phyloP scores from a whole-genome alignment of 2,329 filamentous ascomycete genomes.

The Pleoardoris graminearum region DNA sequence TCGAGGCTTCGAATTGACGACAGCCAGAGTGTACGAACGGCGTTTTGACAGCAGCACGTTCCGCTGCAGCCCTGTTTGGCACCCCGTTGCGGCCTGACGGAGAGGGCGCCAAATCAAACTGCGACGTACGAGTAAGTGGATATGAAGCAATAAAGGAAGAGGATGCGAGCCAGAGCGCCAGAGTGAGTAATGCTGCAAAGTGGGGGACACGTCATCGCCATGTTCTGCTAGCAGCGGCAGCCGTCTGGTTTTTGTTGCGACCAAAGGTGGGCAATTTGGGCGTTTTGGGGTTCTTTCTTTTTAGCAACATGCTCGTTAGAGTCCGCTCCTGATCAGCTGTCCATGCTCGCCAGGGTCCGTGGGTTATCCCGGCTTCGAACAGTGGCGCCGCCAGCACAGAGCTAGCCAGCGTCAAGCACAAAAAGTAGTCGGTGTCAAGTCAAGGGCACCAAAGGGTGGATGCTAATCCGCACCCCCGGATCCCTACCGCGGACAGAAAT shows the following conservation, averaged over 20 bases:
- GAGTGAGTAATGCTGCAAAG: constrained; percentile 29
- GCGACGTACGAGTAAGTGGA: constrained; percentile 25
- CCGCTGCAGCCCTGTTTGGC: constrained; percentile 35
- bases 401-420: constrained; percentile 37
- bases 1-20: constrained; percentile 28
- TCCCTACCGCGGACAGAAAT: constrained; percentile 40
- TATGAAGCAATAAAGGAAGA: constrained; percentile 31
- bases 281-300: constrained; percentile 32
- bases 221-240: constrained; percentile 16
- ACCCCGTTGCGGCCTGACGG: constrained; percentile 36
- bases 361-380: constrained; percentile 33
- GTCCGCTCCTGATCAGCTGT: constrained; percentile 40
- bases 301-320: constrained; percentile 32
- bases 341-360: constrained; percentile 33
- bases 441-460: constrained; percentile 34
- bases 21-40: constrained; percentile 6
- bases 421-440: constrained; percentile 36
- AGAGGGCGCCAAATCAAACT: constrained; percentile 34
- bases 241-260: constrained; percentile 35
- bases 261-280: constrained; percentile 31
- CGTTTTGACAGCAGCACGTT: constrained; percentile 18
- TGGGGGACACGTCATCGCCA: constrained; percentile 41
- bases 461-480: constrained; percentile 40
- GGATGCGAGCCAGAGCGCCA: constrained; percentile 19
- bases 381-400: constrained; percentile 42